Percentiles rank a stretch among this genome's conserved stretches.
Conservation (phyloP, 2,329 filamentous ascomycete species). For the Hymenotorrendiella dingleyae region DNA sequence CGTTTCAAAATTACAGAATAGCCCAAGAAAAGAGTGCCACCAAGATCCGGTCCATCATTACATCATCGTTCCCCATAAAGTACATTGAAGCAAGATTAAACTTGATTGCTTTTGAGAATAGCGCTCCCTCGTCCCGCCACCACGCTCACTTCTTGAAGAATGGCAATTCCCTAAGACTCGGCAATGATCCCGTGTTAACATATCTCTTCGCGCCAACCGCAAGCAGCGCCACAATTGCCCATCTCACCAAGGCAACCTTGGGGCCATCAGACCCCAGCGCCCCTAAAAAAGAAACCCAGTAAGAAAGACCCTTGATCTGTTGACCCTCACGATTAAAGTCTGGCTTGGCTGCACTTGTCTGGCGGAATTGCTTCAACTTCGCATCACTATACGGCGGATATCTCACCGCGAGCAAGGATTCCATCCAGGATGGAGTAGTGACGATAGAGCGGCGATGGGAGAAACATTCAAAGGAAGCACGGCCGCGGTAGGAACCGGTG, state of each 20-base stretch:
- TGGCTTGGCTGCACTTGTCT: slow-evolving; percentile 41
- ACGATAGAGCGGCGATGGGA: slow-evolving; percentile 54
- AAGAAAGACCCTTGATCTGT: slow-evolving; percentile 43
- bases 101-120: no score
- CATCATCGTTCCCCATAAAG: no score
- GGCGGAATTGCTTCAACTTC: slow-evolving; percentile 39
- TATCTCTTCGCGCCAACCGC: slow-evolving; percentile 15
- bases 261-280: slow-evolving; percentile 45
- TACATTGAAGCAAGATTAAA: no score
- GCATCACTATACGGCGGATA: slow-evolving; percentile 55
- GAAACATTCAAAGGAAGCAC: slow-evolving; percentile 64
- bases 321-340: slow-evolving; percentile 58
- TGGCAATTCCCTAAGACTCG: neutral
- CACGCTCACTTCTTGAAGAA: slow-evolving; percentile 5
- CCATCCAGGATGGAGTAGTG: slow-evolving; percentile 61
- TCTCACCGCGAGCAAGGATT: slow-evolving; percentile 59
- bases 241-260: slow-evolving; percentile 47
- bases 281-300: slow-evolving; percentile 48
- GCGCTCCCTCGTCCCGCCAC: no score
- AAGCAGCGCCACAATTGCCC: slow-evolving; percentile 40
- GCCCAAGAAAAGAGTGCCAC: no score
- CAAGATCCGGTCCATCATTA: no score
- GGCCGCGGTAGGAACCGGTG: slow-evolving; percentile 70
- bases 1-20: no score
- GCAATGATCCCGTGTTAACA: slow-evolving; percentile 1